Evolutionary conservation across 148 eudicot species (phyloP).

Genomic region (Silene uniflora): DNA sequence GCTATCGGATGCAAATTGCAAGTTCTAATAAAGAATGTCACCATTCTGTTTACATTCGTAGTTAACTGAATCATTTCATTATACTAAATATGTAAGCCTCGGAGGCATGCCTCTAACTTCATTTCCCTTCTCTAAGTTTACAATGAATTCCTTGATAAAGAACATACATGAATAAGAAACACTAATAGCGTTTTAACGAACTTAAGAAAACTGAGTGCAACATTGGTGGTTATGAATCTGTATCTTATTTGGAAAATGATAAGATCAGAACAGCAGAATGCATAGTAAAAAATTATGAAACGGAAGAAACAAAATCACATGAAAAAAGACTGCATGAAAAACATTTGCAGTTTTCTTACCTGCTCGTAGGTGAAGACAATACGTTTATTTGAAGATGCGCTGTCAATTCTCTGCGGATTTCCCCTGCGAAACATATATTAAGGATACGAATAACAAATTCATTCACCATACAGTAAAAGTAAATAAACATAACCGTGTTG

Average conservation of each 20-base stretch:
- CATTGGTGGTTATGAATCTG: not conserved
- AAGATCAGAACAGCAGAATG: not conserved
- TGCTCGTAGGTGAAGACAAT: slow-evolving; percentile 91
- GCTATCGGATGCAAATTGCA: not conserved
- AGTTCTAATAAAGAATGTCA: not conserved
- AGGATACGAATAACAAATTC: slow-evolving; percentile 11
- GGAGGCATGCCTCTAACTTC: not conserved
- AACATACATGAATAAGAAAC: not conserved
- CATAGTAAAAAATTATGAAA: not conserved
- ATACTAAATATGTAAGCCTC: not conserved
- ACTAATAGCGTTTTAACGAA: not conserved
- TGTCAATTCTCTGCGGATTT: slow-evolving; percentile 93
- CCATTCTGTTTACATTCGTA: not conserved
- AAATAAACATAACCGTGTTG: not conserved
- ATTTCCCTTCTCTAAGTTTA: not conserved
- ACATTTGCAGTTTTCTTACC: slow-evolving; percentile 37
- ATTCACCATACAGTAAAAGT: not conserved
- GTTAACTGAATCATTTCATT: not conserved
- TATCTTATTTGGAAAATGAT: not conserved
- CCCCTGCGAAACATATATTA: slow-evolving; percentile 47
- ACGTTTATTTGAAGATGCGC: slow-evolving; percentile 74
- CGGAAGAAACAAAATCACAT: not conserved
- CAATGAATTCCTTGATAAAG: not conserved
- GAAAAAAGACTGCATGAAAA: not conserved
- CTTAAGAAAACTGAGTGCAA: not conserved